Base-by-base conservation (phyloP, 345 rosid species). In the Laguncularia racemosa region DNA sequence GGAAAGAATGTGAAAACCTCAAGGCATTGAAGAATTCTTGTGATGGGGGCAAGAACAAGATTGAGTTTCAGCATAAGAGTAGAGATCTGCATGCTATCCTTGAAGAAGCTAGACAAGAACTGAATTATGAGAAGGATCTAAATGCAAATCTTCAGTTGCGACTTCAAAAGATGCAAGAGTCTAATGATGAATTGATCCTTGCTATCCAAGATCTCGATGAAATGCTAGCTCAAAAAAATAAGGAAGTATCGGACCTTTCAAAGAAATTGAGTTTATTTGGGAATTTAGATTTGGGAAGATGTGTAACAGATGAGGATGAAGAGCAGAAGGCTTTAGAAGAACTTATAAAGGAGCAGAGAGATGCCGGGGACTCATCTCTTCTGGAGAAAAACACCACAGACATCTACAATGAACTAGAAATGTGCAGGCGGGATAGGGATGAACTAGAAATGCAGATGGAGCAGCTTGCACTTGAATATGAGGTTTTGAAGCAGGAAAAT, bases 381-480 rank as follows among this genome's bases (percentile, higher is more conserved):
- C 53, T 68, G n/a, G 71, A 78, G 68, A 76, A 66, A 60, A 71
- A 59, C 49, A 46, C 74, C 15, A 53, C 48, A 40, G 72, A 71
- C 61, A 65, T 78, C 47, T 45, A 52, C 40, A 74, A 44, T 18
- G 77, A 75, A 63, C 44, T 78, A 50, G 76, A 72, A 44, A 70
- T 64, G 17, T 72, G 55, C 56, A 69, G 68, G 75, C 67, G 75
- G 50, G 83, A 64, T 4, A 78, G 51, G 53, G 80, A 78, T 56
- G 80, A 78, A 44, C 21, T 72, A 40, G 80, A 78, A 71, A 75
- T 72, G 69, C 83, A 72, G 52, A 67, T 75, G 80, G 83, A 75
- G 69, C 83, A 78, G 63, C 75, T 78, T 56, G 83, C 78, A n/a
- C 75, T 78, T 51, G 83, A 78, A 58, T 70, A 75, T 28, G 83